These are phyloP conservation scores for Entonaema liquescens DNA, from an alignment of 495 filamentous ascomycete species.

Conservation along the genomic window DNA sequence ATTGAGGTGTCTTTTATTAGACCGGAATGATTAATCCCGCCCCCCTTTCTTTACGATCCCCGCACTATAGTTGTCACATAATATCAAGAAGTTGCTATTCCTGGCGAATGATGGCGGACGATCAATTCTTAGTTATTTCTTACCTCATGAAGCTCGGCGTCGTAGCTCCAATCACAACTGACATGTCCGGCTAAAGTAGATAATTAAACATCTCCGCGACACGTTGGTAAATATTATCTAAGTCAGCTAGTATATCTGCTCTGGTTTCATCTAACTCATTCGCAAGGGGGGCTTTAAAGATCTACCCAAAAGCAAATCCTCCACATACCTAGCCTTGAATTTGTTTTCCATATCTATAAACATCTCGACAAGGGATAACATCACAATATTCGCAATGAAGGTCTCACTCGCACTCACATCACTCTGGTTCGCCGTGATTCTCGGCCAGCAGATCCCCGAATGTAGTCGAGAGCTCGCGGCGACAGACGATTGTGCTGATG, in stretches of 20 bases:
- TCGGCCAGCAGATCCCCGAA: constrained; percentile 44
- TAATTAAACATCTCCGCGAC: constrained; percentile 28
- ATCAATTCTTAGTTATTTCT: constrained; percentile 30
- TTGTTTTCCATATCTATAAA: neutral
- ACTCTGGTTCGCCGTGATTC: constrained; percentile 37
- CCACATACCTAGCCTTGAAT: neutral
- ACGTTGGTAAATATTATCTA: neutral
- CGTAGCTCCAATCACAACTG: constrained; percentile 6
- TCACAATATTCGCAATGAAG: constrained; percentile 40
- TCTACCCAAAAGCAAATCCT: neutral
- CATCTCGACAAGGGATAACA: neutral
- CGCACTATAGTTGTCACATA: constrained; percentile 25
- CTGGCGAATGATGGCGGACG: constrained; percentile 25
- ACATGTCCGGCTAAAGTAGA: constrained; percentile 33
- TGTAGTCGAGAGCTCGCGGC: constrained; percentile 48
- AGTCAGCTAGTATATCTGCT: constrained; percentile 39
- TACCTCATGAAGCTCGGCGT: constrained; percentile 27
- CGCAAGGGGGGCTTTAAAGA: constrained; percentile 4
- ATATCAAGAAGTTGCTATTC: constrained; percentile 23
- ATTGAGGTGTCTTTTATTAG: constrained; percentile 15
- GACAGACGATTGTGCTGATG: constrained; percentile 53
- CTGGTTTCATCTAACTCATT: constrained; percentile 25
- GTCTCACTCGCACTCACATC: constrained; percentile 38
- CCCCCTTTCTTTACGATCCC: constrained; percentile 24
- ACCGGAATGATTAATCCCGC: constrained; percentile 18